Evolutionary conservation across 2,329 filamentous ascomycete genomes (phyloP), one percentile per base, ranked within the genome.

Genomic region (Ceratocystis papillata): DNA sequence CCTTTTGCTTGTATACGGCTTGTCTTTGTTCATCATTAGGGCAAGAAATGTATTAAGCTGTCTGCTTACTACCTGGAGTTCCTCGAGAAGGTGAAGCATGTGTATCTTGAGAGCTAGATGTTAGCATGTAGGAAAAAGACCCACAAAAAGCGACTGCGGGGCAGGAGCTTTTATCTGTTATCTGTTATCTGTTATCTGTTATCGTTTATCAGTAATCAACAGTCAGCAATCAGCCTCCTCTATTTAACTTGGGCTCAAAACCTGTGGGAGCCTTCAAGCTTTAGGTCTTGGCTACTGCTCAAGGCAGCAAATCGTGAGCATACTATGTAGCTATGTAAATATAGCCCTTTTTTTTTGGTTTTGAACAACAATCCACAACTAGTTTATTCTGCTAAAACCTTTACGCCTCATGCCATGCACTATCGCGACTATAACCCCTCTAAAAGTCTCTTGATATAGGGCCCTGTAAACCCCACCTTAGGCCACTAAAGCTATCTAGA

Each of bases 81-180:
- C 30, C 33, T 37, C 12, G 25, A 20, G 28, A 5, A 33, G 28
- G 15, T 59, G 55, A 59, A 33, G 55, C 28, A 12, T 41, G 10
- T 41, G 10, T 20, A n/a, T 59, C 55, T 37, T 37, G 28, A 59
- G 28, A 59, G 30, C 28, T 53, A 17, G 55, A 59, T 41, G 20
- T n/a, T n/a, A 59, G 55, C 55, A n/a, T 33, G 55, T n/a, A n/a
- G 28, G 10, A 15, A 59, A 15, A 37, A 30, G 55, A 30, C 28
- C 55, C 55, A 25, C 55, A 59, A 37, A 20, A 59, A 4, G 30
- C 8, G 17, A 37, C 55, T 59, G 55, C 30, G 55, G 55, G 55
- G 55, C 55, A 59, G 22, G 25, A 59, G 55, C 55, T 59, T 37
- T 59, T 55, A 55, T 48, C 46, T n/a, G 17, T 6, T 48, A 48